These are phyloP conservation scores for Scenedesmus sp. DNA, from an alignment of 163 green algal genomes.

Conservation along the genomic window DNA sequence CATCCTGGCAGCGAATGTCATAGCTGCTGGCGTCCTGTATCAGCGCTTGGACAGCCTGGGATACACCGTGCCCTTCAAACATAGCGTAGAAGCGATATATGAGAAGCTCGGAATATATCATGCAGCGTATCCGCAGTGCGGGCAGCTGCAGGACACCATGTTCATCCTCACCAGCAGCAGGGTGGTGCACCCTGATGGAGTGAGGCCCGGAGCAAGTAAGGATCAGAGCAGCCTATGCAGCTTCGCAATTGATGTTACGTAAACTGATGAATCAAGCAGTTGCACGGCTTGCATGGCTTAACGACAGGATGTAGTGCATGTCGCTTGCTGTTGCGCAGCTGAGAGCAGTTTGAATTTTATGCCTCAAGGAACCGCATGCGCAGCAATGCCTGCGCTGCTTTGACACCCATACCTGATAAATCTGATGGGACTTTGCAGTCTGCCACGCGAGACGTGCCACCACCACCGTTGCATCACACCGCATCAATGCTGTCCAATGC, in stretches of 20 bases:
- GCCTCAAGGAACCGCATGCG: not conserved
- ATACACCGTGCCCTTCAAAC: slow-evolving; percentile 16
- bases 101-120: slow-evolving; percentile 34
- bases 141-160: slow-evolving; percentile 39
- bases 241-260: too few relatives aligned
- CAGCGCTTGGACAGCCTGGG: slow-evolving; percentile 41
- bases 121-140: slow-evolving; percentile 45
- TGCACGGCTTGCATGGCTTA: not conserved
- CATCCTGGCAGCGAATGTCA: slow-evolving; percentile 38
- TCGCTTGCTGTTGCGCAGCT: not conserved
- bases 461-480: too few relatives aligned
- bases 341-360: not conserved
- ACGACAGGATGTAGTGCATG: not conserved
- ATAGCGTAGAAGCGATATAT: slow-evolving; percentile 8
- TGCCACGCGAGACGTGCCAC: too few relatives aligned
- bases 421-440: too few relatives aligned
- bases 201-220: slow-evolving; percentile 47
- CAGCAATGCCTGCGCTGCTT: not conserved
- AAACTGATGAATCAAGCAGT: not conserved
- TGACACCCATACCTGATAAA: not conserved
- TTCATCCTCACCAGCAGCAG: slow-evolving; percentile 52
- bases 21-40: slow-evolving; percentile 44
- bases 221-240: not conserved
- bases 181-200: slow-evolving; percentile 54
- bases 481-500: too few relatives aligned